Evolutionary conservation across 768 basidiomycete species (phyloP), one percentile per base, ranked within the genome.

Genomic region (Hygrophorus pudorinus): DNA sequence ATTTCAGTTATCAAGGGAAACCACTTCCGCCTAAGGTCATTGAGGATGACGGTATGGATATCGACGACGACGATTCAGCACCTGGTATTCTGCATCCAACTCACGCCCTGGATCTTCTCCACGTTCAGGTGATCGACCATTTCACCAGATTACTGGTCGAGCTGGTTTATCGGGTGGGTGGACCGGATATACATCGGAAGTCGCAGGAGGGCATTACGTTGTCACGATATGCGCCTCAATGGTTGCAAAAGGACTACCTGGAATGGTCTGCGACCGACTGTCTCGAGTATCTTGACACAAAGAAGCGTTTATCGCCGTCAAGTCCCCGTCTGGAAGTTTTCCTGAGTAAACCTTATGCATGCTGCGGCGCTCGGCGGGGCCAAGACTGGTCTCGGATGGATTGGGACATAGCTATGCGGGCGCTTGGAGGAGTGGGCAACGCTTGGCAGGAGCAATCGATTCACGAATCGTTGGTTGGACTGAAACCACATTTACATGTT

Each of bases 301-400:
- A 67, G 58, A 66, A 60, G 52, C 50, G 44, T 34, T 49, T 61
- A 20, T 49, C 51, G 28, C 43, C 32, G 21, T 62, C 62, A 20
- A 68, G 65, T 29, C 78, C 79, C 5, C 62, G 68, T 17, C 59
- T 78, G 34, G 70, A 70, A 20, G 62, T 65, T 28, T 84, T 83
- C 56, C 59, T 80, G 42, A 68, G 59, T 42, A 62, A 62, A 38
- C 70, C 78, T 33, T 68, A 73, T 48, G 56, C 61, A 29, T 63
- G 62, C 16, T 59, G 48, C 21, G 82, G 81, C 0, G 73, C 74
- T 12, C 71, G 83, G 37, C 62, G 73, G n/a, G 86, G 86, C 1
- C 73, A 78, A 53, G 82, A 88, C 50, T 90, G 85, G 85, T 68
- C 79, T 10, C 65, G 73, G 37, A 63, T 68, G 41, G 82, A 79